Conservation (phyloP, 371 early-diverging fungal genomes). For the Saksenaea oblongispora region DNA sequence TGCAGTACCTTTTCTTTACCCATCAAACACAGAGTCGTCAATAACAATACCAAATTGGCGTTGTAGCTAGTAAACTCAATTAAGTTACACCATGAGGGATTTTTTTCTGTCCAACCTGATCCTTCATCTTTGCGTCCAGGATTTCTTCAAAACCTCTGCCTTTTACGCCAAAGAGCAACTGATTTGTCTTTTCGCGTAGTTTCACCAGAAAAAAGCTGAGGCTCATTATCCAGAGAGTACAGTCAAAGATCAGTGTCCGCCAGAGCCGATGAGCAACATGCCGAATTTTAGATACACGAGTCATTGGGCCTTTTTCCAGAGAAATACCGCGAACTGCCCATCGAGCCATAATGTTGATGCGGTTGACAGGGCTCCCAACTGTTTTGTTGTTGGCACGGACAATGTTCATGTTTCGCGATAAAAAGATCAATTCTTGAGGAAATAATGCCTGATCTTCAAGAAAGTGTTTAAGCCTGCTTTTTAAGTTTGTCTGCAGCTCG, state of each 20-base stretch:
- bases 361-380: conserved; percentile 85
- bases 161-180: conserved; percentile 32
- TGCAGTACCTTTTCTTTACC: conserved; percentile 9
- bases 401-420: conserved; percentile 90
- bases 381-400: conserved; percentile 84
- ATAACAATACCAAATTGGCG: conserved; percentile 69
- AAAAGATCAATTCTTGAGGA: conserved; percentile 88
- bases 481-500: conserved; percentile 73
- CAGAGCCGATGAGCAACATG: conserved; percentile 21
- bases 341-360: conserved; percentile 85
- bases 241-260: conserved; percentile 52
- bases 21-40: conserved; percentile 71
- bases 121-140: conserved; percentile 64
- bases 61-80: conserved; percentile 42
- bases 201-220: conserved; percentile 59
- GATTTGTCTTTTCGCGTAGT: conserved; percentile 41
- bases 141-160: conserved; percentile 71
- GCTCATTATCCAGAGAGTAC: conserved; percentile 61
- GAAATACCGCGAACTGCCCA: conserved; percentile 74
- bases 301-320: conserved; percentile 2
- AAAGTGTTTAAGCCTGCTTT: conserved; percentile 72
- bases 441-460: conserved; percentile 70
- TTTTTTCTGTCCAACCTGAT: conserved; percentile 30
- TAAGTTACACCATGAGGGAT: background rate
- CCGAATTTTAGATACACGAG: conserved; percentile 8